Percentiles rank a stretch among this genome's conserved stretches.
phyloP scores from a whole-genome alignment of 2,329 filamentous ascomycete genomes.

The Diaporthe amygdali region DNA sequence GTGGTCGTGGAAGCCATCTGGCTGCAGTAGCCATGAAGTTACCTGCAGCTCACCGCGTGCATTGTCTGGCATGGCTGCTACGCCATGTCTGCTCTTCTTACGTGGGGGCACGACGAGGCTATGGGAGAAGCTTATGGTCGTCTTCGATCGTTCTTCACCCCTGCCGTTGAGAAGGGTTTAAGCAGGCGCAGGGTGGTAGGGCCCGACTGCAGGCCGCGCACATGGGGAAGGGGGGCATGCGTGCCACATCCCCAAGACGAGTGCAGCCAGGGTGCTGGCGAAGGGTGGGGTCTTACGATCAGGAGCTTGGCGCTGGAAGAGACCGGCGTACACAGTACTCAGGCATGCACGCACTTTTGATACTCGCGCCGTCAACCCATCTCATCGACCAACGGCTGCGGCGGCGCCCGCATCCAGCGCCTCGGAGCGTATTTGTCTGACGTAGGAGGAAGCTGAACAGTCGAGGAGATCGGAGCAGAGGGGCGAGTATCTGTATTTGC shows the following conservation, averaged over 20 bases:
- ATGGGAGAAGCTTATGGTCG: neutral
- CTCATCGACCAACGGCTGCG: neutral
- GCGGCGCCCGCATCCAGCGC: neutral
- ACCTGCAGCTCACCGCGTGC: constrained; percentile 1
- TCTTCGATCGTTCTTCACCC: constrained; percentile 3
- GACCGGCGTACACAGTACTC: neutral
- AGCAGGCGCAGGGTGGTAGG: constrained; percentile 5
- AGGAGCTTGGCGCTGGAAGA: constrained; percentile 2
- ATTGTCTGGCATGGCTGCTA: constrained; percentile 3
- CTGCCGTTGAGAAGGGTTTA: neutral
- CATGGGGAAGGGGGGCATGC: constrained; percentile 7
- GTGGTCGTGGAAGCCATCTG: neutral
- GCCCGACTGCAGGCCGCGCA: constrained; percentile 3
- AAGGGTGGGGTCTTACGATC: constrained; percentile 14
- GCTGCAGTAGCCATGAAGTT: neutral
- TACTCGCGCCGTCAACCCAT: neutral
- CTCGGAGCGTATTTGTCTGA: neutral
- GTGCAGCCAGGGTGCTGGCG: neutral
- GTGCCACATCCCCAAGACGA: neutral
- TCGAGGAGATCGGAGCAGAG: neutral
- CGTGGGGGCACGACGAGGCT: neutral
- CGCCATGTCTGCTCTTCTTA: neutral
- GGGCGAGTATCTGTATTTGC: neutral
- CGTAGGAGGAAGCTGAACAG: neutral
- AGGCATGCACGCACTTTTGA: neutral